Conservation (phyloP, 495 filamentous ascomycete genomes). For the Trichoderma asperelloides region DNA sequence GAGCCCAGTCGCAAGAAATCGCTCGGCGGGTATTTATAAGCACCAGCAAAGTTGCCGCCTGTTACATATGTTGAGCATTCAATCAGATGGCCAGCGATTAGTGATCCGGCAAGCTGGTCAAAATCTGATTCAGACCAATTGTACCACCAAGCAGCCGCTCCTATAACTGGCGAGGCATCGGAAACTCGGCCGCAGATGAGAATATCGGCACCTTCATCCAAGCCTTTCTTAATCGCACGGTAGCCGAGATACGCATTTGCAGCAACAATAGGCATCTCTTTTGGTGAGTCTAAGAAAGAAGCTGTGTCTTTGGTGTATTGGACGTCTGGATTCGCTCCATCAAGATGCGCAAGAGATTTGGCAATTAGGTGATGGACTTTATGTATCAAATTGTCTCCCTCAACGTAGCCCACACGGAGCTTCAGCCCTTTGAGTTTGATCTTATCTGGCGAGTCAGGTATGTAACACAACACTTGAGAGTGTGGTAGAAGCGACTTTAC, state of each 20-base stretch:
- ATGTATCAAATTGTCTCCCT: slow-evolving; percentile 27
- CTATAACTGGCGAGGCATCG: slow-evolving; percentile 45
- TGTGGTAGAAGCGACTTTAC: not conserved
- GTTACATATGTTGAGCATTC: slow-evolving; percentile 46
- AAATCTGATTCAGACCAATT: slow-evolving; percentile 31
- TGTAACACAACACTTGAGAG: not conserved
- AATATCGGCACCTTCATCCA: slow-evolving; percentile 46
- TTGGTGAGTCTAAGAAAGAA: not conserved
- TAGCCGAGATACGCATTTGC: slow-evolving; percentile 34
- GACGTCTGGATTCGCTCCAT: not conserved
- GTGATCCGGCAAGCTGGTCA: slow-evolving; percentile 38
- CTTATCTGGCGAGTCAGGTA: slow-evolving; percentile 16
- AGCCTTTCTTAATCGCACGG: slow-evolving; percentile 36
- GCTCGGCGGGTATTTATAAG: slow-evolving; percentile 20
- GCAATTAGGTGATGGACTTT: slow-evolving; percentile 27
- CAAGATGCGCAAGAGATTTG: slow-evolving; percentile 11
- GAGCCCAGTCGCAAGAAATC: slow-evolving; percentile 34
- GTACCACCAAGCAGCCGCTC: slow-evolving; percentile 39
- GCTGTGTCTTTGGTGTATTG: not conserved
- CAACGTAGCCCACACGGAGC: slow-evolving; percentile 33
- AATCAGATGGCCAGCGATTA: slow-evolving; percentile 44
- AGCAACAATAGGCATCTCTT: not conserved
- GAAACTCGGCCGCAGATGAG: slow-evolving; percentile 46
- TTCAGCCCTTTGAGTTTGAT: slow-evolving; percentile 24
- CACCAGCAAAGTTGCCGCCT: slow-evolving; percentile 46